Percentiles rank a stretch among this genome's conserved stretches.
Evolutionary conservation across 345 rosid species (phyloP).

Genomic region (Brassica nigra): DNA sequence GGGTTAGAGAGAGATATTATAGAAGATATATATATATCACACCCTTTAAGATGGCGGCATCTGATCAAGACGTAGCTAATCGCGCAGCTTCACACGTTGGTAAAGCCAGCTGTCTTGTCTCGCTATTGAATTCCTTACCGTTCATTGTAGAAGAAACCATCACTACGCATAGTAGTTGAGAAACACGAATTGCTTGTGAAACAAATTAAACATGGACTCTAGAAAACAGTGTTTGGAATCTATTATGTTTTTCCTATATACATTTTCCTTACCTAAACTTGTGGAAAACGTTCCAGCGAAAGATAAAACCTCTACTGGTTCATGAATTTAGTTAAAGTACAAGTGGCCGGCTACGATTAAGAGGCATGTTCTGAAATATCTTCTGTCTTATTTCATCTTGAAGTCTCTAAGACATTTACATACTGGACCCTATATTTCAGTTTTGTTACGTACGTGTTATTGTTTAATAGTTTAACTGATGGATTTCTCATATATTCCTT

Average conservation of each 20-base stretch:
- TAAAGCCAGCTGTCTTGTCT: neutral
- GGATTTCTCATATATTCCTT: neutral
- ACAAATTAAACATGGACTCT: neutral
- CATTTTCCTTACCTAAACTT: neutral
- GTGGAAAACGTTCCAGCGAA: neutral
- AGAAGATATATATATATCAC: neutral
- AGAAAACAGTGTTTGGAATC: neutral
- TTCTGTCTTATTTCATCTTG: neutral
- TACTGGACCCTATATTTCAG: neutral
- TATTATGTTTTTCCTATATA: neutral
- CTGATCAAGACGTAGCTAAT: neutral
- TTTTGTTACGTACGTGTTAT: neutral
- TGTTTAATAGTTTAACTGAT: neutral
- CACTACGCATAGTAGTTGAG: neutral
- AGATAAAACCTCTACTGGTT: neutral
- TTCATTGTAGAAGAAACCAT: neutral
- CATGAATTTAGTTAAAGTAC: too few relatives aligned
- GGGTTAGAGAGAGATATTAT: neutral
- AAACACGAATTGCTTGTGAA: neutral
- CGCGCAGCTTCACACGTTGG: neutral
- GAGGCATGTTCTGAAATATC: too few relatives aligned
- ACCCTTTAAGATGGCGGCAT: neutral
- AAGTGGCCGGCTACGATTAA: too few relatives aligned
- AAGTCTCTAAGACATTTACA: slow-evolving; percentile 1
- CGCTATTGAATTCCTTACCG: neutral